Base-by-base conservation (phyloP, 2,329 filamentous ascomycete species). In the Paracoccidioides lutzii region DNA sequence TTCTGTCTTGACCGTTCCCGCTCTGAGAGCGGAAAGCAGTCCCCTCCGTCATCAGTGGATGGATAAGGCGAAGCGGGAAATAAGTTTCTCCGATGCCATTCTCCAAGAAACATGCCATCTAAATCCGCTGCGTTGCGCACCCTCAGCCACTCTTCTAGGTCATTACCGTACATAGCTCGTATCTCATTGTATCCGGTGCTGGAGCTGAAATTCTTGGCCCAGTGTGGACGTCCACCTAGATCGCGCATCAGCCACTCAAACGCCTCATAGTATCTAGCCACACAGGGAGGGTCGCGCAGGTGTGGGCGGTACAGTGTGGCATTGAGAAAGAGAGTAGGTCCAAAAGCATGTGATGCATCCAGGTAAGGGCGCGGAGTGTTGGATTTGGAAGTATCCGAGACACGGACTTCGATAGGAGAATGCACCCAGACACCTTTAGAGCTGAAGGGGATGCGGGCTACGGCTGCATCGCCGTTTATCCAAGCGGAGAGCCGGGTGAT, bases 211-310 rank as follows among this genome's bases (percentile, higher is more conserved):
- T 95, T 95, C 78, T 95, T 95, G 6, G 90, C 90, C 88, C 90
- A 95, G 71, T 95, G 90, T 15, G 90, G 90, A 48, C 81, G 81
- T 7, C 85, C 90, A 53, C 85, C 87, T 62, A 94, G 75, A 46
- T 94, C 87, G 57, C 82, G 83, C 90, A 95, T 95, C 48, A 95
- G 76, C 77, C 85, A 91, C 70, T 95, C 90, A 61, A 95, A 95
- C 0, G 85, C 90, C 70, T 90, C 79, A 69, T 95, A 95, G 75
- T 95, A 95, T 49, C 86, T 80, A 54, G 78, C 77, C 54, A 77
- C 80, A 65, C 86, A 90, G 0, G 88, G 86, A 8, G 90, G 89
- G 63, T 95, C 87, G 57, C 77, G 77, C 64, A 80, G 76, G 68
- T 94, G 93, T 0, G 90, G 87, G 14, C 89, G 80, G 71, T 95